These are phyloP conservation scores for Sporothrix curviconia DNA, from an alignment of 2,329 filamentous ascomycete species.

Conservation along the genomic window DNA sequence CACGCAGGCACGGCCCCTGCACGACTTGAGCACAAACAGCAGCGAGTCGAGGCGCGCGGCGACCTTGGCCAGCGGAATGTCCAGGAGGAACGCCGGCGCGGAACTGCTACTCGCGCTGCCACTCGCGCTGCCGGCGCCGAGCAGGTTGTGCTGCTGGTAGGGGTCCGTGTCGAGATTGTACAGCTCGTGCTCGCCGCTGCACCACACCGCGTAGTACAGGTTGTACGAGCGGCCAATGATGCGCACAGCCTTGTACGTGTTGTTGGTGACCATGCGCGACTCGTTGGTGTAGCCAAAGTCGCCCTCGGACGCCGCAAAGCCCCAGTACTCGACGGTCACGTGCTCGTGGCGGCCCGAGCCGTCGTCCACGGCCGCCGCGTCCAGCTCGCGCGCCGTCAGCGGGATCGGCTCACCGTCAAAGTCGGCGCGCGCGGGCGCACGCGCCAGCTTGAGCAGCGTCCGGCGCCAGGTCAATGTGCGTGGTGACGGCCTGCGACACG, in stretches of 20 bases:
- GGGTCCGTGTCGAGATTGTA: conserved; percentile 49
- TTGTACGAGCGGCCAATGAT: conserved; percentile 49
- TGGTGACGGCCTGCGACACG: conserved; percentile 40
- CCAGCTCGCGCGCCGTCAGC: conserved; percentile 26
- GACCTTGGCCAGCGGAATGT: conserved; percentile 33
- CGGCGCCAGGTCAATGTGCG: conserved; percentile 59
- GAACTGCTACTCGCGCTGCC: too few relatives aligned
- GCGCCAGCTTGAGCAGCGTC: conserved; percentile 44
- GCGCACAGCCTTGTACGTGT: conserved; percentile 57
- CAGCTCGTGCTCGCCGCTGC: conserved; percentile 59
- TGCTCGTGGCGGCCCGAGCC: conserved; percentile 40
- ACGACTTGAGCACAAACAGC: conserved; percentile 55
- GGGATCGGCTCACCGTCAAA: conserved; percentile 52
- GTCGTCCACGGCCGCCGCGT: conserved; percentile 17
- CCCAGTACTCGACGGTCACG: conserved; percentile 54
- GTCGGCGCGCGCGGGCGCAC: conserved; percentile 34
- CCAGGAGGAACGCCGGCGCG: conserved; percentile 26
- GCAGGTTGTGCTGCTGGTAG: conserved; percentile 43
- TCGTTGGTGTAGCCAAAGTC: conserved; percentile 21
- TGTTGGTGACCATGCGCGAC: conserved; percentile 29
- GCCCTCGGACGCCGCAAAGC: conserved; percentile 35
- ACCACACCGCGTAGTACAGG: conserved; percentile 63
- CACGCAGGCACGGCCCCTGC: conserved; percentile 46
- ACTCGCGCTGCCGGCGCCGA: conserved; percentile 15
- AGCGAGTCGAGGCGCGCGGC: conserved; percentile 50